Conservation (phyloP, 2,329 filamentous ascomycete species). For the Dothistroma septosporum region DNA sequence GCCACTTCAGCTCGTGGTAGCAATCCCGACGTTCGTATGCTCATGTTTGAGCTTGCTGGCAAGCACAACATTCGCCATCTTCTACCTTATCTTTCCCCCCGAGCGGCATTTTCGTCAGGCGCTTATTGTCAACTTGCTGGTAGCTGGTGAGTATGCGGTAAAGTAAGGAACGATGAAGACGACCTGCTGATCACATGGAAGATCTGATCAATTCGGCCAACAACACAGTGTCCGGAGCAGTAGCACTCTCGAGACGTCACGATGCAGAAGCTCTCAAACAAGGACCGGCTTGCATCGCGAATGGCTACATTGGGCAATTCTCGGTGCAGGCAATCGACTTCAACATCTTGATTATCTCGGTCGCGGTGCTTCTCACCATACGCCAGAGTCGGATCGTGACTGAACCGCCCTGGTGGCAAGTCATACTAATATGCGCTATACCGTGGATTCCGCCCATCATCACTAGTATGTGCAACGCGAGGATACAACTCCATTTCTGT, state of each 20-base stretch:
- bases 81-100: constrained; percentile 19
- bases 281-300: constrained; percentile 39
- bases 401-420: constrained; percentile 28
- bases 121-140: constrained; percentile 21
- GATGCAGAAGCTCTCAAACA: constrained; percentile 22
- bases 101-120: constrained; percentile 24
- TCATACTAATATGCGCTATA: constrained; percentile 34
- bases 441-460: constrained; percentile 43
- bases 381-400: constrained; percentile 35
- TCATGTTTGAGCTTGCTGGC: constrained; percentile 19
- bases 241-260: constrained; percentile 30
- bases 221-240: constrained; percentile 42
- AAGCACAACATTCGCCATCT: constrained; percentile 14
- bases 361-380: constrained; percentile 43
- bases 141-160: constrained; percentile 12
- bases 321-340: constrained; percentile 43
- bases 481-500: not conserved
- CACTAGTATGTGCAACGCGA: constrained; percentile 31
- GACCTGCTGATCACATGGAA: constrained; percentile 24
- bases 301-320: constrained; percentile 46
- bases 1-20: constrained; percentile 12
- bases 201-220: constrained; percentile 44
- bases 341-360: constrained; percentile 44
- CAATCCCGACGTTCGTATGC: constrained; percentile 22
- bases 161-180: not conserved